phyloP scores from a whole-genome alignment of 495 filamentous ascomycete species.

The Parathielavia appendiculata region DNA sequence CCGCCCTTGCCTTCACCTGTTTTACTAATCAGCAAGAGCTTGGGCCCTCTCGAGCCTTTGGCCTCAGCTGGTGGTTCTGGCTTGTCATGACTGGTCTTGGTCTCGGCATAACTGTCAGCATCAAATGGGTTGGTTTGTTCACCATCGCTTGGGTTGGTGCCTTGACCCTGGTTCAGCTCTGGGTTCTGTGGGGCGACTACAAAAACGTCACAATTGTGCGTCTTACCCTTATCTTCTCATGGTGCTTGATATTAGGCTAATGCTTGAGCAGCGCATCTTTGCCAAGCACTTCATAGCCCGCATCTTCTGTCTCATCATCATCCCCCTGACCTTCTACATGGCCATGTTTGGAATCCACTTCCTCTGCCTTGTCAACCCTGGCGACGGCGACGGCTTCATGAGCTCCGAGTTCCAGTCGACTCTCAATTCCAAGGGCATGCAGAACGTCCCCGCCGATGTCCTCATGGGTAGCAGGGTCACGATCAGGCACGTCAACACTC shows the following conservation, averaged over 20 bases:
- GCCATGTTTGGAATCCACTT: slow-evolving; percentile 96
- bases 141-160: slow-evolving; percentile 97
- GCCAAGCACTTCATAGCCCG: slow-evolving; percentile 94
- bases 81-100: slow-evolving; percentile 77
- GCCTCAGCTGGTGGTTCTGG: slow-evolving; percentile 96
- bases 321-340: slow-evolving; percentile 87
- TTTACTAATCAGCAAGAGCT: slow-evolving; percentile 97
- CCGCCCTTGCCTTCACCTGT: slow-evolving; percentile 80
- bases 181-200: slow-evolving; percentile 86
- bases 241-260: slow-evolving; percentile 16
- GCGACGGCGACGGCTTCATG: slow-evolving; percentile 98
- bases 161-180: slow-evolving; percentile 86
- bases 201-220: slow-evolving; percentile 67
- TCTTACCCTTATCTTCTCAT: slow-evolving; percentile 28
- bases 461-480: slow-evolving; percentile 79
- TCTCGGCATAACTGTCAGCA: slow-evolving; percentile 86
- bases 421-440: slow-evolving; percentile 91
- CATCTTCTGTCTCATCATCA: slow-evolving; percentile 85
- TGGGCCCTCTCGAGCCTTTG: slow-evolving; percentile 79
- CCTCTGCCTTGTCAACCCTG: slow-evolving; percentile 83
- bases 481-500: slow-evolving; percentile 91
- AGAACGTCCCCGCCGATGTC: slow-evolving; percentile 88
- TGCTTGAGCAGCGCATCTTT: slow-evolving; percentile 58
- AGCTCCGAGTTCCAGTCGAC: slow-evolving; percentile 98
- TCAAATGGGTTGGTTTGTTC: slow-evolving; percentile 98